These are phyloP conservation scores for Mallotus japonicus DNA, from an alignment of 441 rosid species.

Conservation along the genomic window DNA sequence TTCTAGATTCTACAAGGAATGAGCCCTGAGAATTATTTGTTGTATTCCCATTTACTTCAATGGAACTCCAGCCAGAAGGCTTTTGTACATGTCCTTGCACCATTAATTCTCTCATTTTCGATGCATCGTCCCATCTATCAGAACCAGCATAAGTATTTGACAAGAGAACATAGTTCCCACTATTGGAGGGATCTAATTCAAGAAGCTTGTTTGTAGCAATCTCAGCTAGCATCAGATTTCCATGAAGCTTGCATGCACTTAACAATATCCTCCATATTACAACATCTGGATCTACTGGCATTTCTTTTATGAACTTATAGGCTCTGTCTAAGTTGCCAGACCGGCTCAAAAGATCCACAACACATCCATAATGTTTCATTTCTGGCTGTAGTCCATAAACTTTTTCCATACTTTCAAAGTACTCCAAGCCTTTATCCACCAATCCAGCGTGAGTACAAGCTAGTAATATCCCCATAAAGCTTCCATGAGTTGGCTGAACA, in stretches of 20 bases:
- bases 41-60: slow-evolving; percentile 24
- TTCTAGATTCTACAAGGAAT: neutral
- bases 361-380: slow-evolving; percentile 55
- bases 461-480: slow-evolving; percentile 47
- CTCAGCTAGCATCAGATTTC: slow-evolving; percentile 47
- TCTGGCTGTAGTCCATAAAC: slow-evolving; percentile 42
- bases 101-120: slow-evolving; percentile 51
- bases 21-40: slow-evolving; percentile 5
- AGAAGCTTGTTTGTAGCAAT: slow-evolving; percentile 41
- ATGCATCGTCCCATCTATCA: slow-evolving; percentile 63
- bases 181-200: slow-evolving; percentile 47
- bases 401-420: slow-evolving; percentile 39
- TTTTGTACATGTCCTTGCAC: slow-evolving; percentile 36
- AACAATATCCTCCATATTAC: slow-evolving; percentile 57
- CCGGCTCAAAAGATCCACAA: slow-evolving; percentile 53
- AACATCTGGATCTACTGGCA: slow-evolving; percentile 55
- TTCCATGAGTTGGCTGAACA: slow-evolving; percentile 44
- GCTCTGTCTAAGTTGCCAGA: slow-evolving; percentile 47
- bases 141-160: slow-evolving; percentile 65
- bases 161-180: slow-evolving; percentile 60
- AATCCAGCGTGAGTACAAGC: slow-evolving; percentile 60
- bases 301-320: slow-evolving; percentile 38
- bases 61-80: slow-evolving; percentile 52
- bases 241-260: slow-evolving; percentile 55
- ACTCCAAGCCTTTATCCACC: slow-evolving; percentile 49